Percentiles rank a stretch among this genome's conserved stretches.
Conservation (phyloP, 768 basidiomycete genomes). For the Neoboletus brunneissimus region DNA sequence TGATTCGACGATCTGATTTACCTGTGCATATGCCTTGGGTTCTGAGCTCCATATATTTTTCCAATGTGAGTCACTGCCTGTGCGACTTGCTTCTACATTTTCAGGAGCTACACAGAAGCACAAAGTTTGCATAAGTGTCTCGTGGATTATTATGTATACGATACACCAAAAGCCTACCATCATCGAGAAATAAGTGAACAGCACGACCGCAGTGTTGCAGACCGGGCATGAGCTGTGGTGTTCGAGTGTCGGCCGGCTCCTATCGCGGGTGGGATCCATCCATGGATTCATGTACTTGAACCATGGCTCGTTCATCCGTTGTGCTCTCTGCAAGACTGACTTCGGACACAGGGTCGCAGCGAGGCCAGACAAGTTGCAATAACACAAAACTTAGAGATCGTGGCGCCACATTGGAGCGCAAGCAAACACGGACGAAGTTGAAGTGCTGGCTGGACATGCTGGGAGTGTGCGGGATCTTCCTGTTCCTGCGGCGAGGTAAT, state of each 20-base stretch:
- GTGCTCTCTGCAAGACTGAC: not conserved
- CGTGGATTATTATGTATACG: not conserved
- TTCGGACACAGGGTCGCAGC: too few species aligned
- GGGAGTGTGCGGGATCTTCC: too few species aligned
- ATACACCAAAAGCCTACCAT: not conserved
- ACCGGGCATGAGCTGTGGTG: not conserved
- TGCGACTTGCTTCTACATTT: not conserved
- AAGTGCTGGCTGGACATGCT: too few species aligned
- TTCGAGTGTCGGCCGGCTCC: not conserved
- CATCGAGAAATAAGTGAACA: not conserved
- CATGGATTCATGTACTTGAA: not conserved
- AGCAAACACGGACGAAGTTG: too few species aligned
- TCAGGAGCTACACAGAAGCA: not conserved
- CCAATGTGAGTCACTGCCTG: not conserved
- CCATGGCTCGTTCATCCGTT: not conserved
- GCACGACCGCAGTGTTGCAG: too few species aligned
- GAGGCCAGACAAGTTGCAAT: too few species aligned
- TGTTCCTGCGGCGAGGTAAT: too few species aligned
- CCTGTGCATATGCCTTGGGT: not conserved
- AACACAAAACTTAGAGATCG: too few species aligned
- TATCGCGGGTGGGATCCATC: not conserved
- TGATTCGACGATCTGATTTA: not conserved
- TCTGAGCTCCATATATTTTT: not conserved
- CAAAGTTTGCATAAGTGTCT: not conserved
- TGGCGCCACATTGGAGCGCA: too few species aligned